Base-by-base conservation (phyloP, 352 stramenopile species). In the Phytopythium litorale region DNA sequence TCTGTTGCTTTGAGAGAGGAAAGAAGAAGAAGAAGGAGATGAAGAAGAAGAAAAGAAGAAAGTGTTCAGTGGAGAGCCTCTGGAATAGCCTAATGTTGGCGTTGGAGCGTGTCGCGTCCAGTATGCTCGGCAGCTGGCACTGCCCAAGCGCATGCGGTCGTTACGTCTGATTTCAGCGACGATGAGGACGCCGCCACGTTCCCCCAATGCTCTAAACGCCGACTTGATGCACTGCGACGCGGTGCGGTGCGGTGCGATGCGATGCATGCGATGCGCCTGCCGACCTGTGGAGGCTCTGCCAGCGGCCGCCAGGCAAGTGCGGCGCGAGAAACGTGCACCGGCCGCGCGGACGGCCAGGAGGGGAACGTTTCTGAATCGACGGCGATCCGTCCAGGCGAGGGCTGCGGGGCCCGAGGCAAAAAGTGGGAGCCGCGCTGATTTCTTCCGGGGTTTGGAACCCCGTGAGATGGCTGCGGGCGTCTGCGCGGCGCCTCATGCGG, bases 371-470 rank as follows among this genome's bases (percentile, higher is more conserved):
- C 48, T 54, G 48, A 32, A 35, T 15, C n/a, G 25, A 9, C 28
- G 13, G 48, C 48, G 12, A 58, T 58, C 33, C 53, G 53, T 58
- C 53, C 53, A 58, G 53, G 35, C 1, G 35, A 46, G 35, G 53
- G 32, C 25, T 42, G 21, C 19, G 49, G 43, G 43, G 8, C 32
- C 43, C 16, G 7, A 0, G 42, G 19, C 19, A 19, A 21, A 32
- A 11, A 43, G 18, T 30, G 21, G 15, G 30, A 57, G 25, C 4
- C 18, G 33, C 8, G 19, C 53, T 58, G 35, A 58, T 58, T 58
- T 49, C 52, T 58, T 58, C 52, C 52, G 52, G 52, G 52, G 52
- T 58, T 57, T 58, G 33, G 52, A 33, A 30, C 16, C 30, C 28
- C 30, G 15, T 38, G 23, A 56, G 50, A 28, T 33, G 15, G 16